phyloP scores from a whole-genome alignment of 176 grass and related monocot genomes.

The Ananas comosus region DNA sequence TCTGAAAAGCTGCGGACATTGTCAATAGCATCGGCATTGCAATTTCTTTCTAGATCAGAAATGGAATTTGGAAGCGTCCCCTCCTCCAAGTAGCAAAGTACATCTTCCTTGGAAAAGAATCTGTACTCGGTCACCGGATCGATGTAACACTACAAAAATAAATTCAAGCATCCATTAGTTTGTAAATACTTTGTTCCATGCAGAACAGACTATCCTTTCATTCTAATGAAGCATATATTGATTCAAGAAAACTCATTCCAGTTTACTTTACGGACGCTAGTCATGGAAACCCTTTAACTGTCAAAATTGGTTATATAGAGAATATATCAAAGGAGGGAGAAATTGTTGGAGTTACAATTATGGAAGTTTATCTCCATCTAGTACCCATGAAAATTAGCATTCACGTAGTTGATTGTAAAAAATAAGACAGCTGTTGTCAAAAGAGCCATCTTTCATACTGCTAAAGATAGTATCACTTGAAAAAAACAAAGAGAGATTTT shows the following conservation, averaged over 20 bases:
- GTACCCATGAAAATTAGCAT: too few species aligned
- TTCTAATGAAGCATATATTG: not conserved
- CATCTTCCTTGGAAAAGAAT: constrained; percentile 44
- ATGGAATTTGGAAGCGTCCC: constrained; percentile 22
- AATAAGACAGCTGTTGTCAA: too few species aligned
- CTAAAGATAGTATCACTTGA: too few species aligned
- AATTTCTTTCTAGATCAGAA: constrained; percentile 24
- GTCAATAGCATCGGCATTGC: constrained; percentile 23
- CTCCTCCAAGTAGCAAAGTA: constrained; percentile 28
- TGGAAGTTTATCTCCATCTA: too few species aligned
- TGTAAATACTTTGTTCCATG: not conserved
- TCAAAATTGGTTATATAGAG: not conserved
- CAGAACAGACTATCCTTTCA: not conserved
- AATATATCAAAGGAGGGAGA: not conserved
- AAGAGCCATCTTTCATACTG: too few species aligned
- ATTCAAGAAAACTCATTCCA: not conserved
- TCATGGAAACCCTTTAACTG: not conserved
- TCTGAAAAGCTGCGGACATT: constrained; percentile 24
- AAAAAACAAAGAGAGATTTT: too few species aligned
- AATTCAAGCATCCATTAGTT: not conserved
- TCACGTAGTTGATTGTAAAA: too few species aligned
- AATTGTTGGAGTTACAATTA: too few species aligned
- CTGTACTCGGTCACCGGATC: constrained; percentile 25
- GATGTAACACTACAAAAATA: constrained; percentile 38
- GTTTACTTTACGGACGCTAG: not conserved